Evolutionary conservation across 2,329 filamentous ascomycete species (phyloP).

Genomic region (Lithohypha guttulata): DNA sequence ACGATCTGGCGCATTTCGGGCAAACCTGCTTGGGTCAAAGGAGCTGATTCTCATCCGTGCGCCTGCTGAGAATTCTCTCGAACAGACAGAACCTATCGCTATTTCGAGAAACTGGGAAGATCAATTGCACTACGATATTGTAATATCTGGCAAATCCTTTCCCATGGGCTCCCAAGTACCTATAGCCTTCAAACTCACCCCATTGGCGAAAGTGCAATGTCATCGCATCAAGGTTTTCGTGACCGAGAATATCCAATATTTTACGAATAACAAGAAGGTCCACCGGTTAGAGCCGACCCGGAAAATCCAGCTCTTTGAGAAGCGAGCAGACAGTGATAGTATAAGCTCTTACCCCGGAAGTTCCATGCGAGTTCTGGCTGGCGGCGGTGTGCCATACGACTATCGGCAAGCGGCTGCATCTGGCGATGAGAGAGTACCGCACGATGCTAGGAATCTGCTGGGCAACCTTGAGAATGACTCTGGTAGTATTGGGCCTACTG

Average conservation of each 20-base stretch:
- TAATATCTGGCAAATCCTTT: slow-evolving; percentile 92
- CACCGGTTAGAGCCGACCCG: slow-evolving; percentile 73
- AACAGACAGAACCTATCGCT: slow-evolving; percentile 85
- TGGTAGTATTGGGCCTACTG: slow-evolving; percentile 67
- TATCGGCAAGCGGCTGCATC: slow-evolving; percentile 45
- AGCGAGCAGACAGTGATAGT: slow-evolving; percentile 67
- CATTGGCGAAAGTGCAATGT: slow-evolving; percentile 83
- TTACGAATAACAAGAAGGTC: slow-evolving; percentile 73
- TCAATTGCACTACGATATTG: slow-evolving; percentile 88
- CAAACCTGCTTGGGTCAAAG: slow-evolving; percentile 70
- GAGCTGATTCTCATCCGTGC: slow-evolving; percentile 77
- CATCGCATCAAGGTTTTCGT: slow-evolving; percentile 87
- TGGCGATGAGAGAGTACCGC: slow-evolving; percentile 44
- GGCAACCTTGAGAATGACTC: slow-evolving; percentile 68
- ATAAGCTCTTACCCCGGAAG: slow-evolving; percentile 64
- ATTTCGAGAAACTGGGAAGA: slow-evolving; percentile 93
- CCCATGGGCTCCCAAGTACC: slow-evolving; percentile 78
- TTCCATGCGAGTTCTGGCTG: slow-evolving; percentile 63
- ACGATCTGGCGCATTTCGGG: slow-evolving; percentile 78
- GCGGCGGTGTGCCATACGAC: slow-evolving; percentile 65
- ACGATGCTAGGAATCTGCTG: slow-evolving; percentile 58
- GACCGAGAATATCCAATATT: slow-evolving; percentile 85
- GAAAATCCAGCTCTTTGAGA: slow-evolving; percentile 81
- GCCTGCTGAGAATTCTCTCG: slow-evolving; percentile 75
- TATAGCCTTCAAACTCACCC: slow-evolving; percentile 88